phyloP scores from a whole-genome alignment of 2,329 filamentous ascomycete species.

The Bertia moriformis region DNA sequence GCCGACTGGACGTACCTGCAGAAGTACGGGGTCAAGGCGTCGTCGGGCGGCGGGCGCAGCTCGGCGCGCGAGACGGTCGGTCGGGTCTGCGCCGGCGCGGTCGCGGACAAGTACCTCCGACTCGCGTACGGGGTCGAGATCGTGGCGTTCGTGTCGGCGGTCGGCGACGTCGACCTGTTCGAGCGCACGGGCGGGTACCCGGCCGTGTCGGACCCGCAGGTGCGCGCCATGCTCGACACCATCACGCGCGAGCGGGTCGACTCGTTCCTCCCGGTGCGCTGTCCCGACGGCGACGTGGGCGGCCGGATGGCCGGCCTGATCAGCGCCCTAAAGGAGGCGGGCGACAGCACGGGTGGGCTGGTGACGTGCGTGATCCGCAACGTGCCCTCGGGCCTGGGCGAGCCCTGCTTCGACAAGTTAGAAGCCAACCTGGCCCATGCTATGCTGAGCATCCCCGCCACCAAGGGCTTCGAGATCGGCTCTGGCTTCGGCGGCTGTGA shows the following conservation, averaged over 20 bases:
- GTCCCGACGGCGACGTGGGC: constrained; percentile 53
- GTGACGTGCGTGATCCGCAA: constrained; percentile 89
- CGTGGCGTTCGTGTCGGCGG: constrained; percentile 74
- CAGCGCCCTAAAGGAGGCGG: constrained; percentile 58
- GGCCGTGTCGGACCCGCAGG: constrained; percentile 62
- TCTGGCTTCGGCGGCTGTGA: constrained; percentile 81
- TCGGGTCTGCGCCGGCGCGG: constrained; percentile 76
- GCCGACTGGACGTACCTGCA: constrained; percentile 95
- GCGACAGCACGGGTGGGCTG: constrained; percentile 86
- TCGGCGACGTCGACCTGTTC: constrained; percentile 68
- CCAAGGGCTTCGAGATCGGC: constrained; percentile 90
- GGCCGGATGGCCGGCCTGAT: constrained; percentile 68
- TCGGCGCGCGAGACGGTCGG: constrained; percentile 92
- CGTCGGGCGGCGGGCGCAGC: constrained; percentile 74
- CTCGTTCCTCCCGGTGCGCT: constrained; percentile 71
- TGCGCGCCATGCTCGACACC: constrained; percentile 57
- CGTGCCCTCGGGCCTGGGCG: constrained; percentile 70
- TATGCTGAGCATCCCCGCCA: constrained; percentile 89
- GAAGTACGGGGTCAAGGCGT: constrained; percentile 91
- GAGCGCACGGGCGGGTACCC: constrained; percentile 55
- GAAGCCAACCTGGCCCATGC: constrained; percentile 83
- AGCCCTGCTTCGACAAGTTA: constrained; percentile 90
- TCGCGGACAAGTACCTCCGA: constrained; percentile 81
- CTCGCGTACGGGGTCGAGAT: constrained; percentile 78
- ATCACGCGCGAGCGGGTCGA: constrained; percentile 70